Evolutionary conservation across 805 yeast species (phyloP).

Genomic region (Torulaspora delbrueckii): DNA sequence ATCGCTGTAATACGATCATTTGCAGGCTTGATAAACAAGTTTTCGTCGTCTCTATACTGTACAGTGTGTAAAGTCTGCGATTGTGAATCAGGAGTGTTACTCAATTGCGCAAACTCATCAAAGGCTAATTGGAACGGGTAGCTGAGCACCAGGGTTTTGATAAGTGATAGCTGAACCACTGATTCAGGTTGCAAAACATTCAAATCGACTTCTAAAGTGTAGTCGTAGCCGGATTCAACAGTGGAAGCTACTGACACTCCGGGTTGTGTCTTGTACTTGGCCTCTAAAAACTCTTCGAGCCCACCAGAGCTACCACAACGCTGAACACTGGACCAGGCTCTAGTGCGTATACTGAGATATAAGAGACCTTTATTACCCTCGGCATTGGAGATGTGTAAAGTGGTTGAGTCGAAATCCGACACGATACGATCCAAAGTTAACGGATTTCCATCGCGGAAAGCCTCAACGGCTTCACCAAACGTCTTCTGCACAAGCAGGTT

Average conservation of each 20-base stretch:
- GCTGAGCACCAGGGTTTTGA: conserved; percentile 84
- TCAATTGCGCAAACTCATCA: conserved; percentile 64
- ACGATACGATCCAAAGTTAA: conserved; percentile 71
- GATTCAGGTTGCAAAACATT: conserved; percentile 49
- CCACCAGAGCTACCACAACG: conserved; percentile 18
- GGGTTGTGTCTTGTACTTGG: conserved; percentile 17
- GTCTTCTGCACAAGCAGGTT: conserved; percentile 80
- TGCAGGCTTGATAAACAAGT: conserved; percentile 84
- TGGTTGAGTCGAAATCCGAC: conserved; percentile 93
- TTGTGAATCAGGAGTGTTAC: conserved; percentile 33
- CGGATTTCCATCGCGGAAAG: conserved; percentile 26
- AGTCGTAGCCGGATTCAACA: conserved; percentile 73
- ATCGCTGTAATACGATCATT: conserved; percentile 96
- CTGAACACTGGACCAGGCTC: conserved; percentile 31
- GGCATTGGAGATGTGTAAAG: conserved; percentile 76
- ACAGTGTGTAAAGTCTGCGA: conserved; percentile 37
- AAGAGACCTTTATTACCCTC: conserved; percentile 58
- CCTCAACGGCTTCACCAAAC: conserved; percentile 52
- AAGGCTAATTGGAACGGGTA: conserved; percentile 92
- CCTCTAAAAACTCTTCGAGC: conserved; percentile 20
- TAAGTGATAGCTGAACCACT: conserved; percentile 60
- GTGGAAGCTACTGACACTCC: conserved; percentile 22
- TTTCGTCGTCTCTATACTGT: conserved; percentile 88
- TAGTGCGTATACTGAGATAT: conserved; percentile 30
- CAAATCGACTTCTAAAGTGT: conserved; percentile 66